Base-by-base conservation (phyloP, 2,329 filamentous ascomycete species). In the Stachybotrys elegans region DNA sequence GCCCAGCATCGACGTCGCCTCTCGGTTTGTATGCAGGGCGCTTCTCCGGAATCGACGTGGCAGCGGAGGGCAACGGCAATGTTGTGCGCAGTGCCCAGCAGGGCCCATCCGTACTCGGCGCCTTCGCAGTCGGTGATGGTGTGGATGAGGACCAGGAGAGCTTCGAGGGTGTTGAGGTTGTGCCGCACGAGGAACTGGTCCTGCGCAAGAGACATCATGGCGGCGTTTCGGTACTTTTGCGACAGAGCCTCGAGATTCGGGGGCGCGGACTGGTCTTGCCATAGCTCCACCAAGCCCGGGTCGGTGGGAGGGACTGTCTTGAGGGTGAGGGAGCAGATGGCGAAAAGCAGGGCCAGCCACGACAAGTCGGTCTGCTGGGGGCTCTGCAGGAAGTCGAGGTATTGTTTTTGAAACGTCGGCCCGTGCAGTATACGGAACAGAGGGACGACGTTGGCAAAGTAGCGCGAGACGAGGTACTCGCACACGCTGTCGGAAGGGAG, bases 1-100 rank as follows among this genome's bases (percentile, higher is more conserved):
- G 48, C 47, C 51, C 51, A 54, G 22, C 51, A 52, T 6, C 51
- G 50, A 11, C 50, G 43, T 3, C 48, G 48, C 4, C 51, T 35
- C 27, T 54, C 48, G 9, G 21, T 38, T 25, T 51, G 40, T n/a
- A 52, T 43, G 11, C 19, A 43, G 16, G 43, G 41, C 2, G 40
- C 22, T 0, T 43, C 35, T n/a, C 19, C n/a, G 7, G 32, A 31
- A 22, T 44, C 20, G 2, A 38, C 25, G 25, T 53, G 42, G 38
- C 51, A 54, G 3, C 48, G 45, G 13, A 48, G 22, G 9, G 43
- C 46, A 23, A 48, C 45, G 17, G 34, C 43, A 13, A 48, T 48
- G 27, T 48, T 48, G 9, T 49, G 20, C 3, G 50, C 50, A n/a
- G 40, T 51, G 12, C 51, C 51, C 8, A 54, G 50, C 2, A 54